These are phyloP conservation scores for Claviceps capensis DNA, from an alignment of 2,329 filamentous ascomycete species.

Conservation along the genomic window DNA sequence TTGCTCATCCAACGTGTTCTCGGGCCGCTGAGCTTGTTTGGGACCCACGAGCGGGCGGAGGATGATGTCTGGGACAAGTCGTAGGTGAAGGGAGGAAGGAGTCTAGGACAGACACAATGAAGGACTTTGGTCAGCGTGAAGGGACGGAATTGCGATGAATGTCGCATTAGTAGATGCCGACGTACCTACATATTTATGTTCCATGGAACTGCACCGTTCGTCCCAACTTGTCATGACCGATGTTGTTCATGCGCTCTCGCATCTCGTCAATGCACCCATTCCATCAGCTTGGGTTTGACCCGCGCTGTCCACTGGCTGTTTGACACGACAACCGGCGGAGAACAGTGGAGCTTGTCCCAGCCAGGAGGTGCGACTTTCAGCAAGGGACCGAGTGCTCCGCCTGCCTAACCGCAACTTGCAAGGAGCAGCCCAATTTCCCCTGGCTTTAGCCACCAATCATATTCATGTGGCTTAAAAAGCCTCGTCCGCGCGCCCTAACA, in stretches of 20 bases:
- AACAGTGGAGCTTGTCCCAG: not conserved
- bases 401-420: not conserved
- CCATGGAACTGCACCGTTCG: too few relatives aligned
- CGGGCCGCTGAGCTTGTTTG: slow-evolving; percentile 1
- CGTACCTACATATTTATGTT: too few relatives aligned
- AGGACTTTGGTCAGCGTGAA: too few relatives aligned
- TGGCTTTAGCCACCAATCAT: slow-evolving; percentile 13
- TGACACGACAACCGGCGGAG: slow-evolving; percentile 12
- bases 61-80: not conserved
- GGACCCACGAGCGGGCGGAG: not conserved
- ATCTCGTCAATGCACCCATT: not conserved
- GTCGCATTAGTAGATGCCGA: too few relatives aligned
- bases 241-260: too few relatives aligned
- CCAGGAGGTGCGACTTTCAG: not conserved
- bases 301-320: slow-evolving; percentile 3
- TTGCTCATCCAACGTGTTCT: not conserved
- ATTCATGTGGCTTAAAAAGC: not conserved
- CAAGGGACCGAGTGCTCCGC: not conserved
- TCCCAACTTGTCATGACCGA: too few relatives aligned
- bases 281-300: slow-evolving; percentile 2
- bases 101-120: too few relatives aligned
- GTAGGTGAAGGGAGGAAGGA: not conserved
- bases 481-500: not conserved
- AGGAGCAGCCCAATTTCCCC: slow-evolving; percentile 13
- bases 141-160: too few relatives aligned